These are phyloP conservation scores for Apium graveolens DNA, from an alignment of 129 eudicot species.

Conservation along the genomic window DNA sequence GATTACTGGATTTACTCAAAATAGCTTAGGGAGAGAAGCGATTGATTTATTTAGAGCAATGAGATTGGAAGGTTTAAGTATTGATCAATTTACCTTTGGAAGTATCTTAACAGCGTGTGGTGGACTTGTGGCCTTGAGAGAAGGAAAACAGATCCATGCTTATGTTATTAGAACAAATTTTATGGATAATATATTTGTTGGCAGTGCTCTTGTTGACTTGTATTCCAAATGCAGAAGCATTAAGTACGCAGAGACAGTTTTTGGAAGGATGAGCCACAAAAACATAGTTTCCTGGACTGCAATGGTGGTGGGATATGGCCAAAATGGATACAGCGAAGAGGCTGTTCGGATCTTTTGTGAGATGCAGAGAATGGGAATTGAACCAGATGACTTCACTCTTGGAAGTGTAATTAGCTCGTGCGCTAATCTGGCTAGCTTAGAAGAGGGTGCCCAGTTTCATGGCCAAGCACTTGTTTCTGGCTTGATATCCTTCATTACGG, in stretches of 20 bases:
- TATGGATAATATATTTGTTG: conserved; percentile 53
- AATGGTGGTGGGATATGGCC: conserved; percentile 78
- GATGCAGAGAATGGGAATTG: conserved; percentile 63
- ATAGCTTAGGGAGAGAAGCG: conserved; percentile 48
- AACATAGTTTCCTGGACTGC: conserved; percentile 93
- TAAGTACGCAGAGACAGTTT: conserved; percentile 57
- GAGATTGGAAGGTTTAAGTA: conserved; percentile 40
- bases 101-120: conserved; percentile 86
- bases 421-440: conserved; percentile 76
- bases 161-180: conserved; percentile 44
- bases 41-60: conserved; percentile 49
- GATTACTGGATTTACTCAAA: conserved; percentile 84
- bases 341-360: conserved; percentile 49
- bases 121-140: conserved; percentile 42
- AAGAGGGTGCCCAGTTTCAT: conserved; percentile 92
- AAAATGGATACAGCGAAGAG: conserved; percentile 79
- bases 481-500: conserved; percentile 56
- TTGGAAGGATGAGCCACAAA: conserved; percentile 49
- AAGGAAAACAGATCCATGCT: conserved; percentile 76
- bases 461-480: conserved; percentile 68
- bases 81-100: conserved; percentile 88
- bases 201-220: conserved; percentile 90
- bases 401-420: conserved; percentile 90
- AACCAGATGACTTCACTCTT: conserved; percentile 67
- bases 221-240: conserved; percentile 67